Evolutionary conservation across 805 yeast genomes (phyloP), one percentile per base, ranked within the genome.

Genomic region (Kodamaea nitidulidarum): DNA sequence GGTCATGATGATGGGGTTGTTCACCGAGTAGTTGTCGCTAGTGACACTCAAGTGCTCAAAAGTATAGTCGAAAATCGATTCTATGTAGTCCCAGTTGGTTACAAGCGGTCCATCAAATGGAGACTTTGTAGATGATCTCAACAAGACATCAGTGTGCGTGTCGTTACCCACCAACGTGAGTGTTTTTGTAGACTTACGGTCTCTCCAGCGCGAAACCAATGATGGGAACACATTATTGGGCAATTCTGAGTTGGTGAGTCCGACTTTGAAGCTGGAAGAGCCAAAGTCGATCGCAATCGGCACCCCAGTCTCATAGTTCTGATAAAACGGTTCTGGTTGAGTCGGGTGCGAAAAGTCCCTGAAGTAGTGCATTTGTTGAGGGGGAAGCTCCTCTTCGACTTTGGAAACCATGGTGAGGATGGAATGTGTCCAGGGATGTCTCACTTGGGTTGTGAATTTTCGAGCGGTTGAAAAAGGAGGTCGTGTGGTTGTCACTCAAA

Each of bases 231-330:
- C 71, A 47, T 81, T 71, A n/a, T 76, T 60, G n/a, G 90, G 83
- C 40, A 57, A 41, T 2, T 45, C 11, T 1, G 60, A 38, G 34
- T 67, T 71, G 11, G 80, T 70, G 40, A 78, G 63, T 0, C 95
- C 95, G 1, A 78, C 70, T 50, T 84, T 71, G 31, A 79, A 62
- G 17, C 65, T 57, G 33, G 76, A 70, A 6, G 87, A 64, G 1
- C 98, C 98, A 39, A 93, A 69, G 62, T 93, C 99, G 7, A 93
- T 68, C 10, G 91, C 96, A 39, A 93, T 84, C 2, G 98, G 97
- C 2, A 72, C 70, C 2, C 77, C 77, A 1, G 63, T 35, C 28
- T 61, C 52, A 62, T 83, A 83, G 35, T 68, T 65, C 11, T 60
- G 38, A 48, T 65, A 61, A 58, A 76, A 70, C 0, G 78, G 74